A percentile compares a stretch with the other conserved stretches of the same genome.
Evolutionary conservation across 78 protist genomes (phyloP).

Genomic region (Dictyostelium brefeldianum): DNA sequence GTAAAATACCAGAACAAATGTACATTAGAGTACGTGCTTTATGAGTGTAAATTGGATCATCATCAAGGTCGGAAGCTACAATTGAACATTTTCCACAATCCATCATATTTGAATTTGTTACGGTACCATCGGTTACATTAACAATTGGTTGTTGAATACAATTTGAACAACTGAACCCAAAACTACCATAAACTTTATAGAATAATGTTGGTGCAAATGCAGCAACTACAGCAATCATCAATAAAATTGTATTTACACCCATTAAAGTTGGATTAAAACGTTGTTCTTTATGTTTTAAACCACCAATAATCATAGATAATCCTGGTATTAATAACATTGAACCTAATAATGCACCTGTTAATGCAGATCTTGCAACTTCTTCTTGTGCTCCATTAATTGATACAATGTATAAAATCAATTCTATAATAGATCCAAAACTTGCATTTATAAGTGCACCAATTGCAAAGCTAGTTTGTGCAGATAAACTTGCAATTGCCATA

Average conservation of each 20-base stretch:
- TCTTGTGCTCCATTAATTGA: conserved; percentile 67
- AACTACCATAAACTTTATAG: conserved; percentile 76
- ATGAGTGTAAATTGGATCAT: conserved; percentile 80
- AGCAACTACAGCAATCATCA: conserved; percentile 87
- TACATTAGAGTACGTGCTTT: conserved; percentile 81
- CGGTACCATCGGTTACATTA: neutral
- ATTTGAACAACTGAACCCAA: conserved; percentile 28
- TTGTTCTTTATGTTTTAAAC: conserved; percentile 89
- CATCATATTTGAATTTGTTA: neutral
- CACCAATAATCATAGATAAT: conserved; percentile 89
- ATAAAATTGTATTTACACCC: conserved; percentile 82
- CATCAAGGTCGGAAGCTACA: conserved; percentile 16
- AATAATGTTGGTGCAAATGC: conserved; percentile 88
- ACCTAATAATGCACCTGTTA: conserved; percentile 89
- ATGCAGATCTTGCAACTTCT: conserved; percentile 73
- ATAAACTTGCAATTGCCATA: conserved; percentile 83
- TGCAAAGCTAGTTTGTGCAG: conserved; percentile 89
- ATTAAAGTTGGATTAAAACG: conserved; percentile 86
- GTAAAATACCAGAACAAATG: conserved; percentile 77
- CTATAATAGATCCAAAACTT: conserved; percentile 91
- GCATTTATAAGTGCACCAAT: conserved; percentile 93
- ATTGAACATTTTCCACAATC: conserved; percentile 32
- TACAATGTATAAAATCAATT: conserved; percentile 84
- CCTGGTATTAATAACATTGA: conserved; percentile 91
- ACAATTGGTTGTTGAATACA: conserved; percentile 38